These are phyloP conservation scores for Penicillium glabrum DNA, from an alignment of 2,329 filamentous ascomycete species.

Conservation along the genomic window DNA sequence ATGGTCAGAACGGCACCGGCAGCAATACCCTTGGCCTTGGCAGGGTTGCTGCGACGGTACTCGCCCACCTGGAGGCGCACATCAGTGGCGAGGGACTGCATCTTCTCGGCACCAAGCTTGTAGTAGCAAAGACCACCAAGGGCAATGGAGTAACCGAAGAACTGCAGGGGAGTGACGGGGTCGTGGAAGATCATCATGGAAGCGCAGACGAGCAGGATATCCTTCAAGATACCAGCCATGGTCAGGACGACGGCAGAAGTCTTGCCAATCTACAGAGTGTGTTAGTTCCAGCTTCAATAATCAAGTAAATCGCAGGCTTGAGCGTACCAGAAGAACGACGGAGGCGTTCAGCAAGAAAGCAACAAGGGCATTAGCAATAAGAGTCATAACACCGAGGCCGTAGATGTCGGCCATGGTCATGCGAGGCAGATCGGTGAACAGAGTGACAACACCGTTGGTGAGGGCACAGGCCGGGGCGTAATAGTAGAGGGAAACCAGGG, in stretches of 20 bases:
- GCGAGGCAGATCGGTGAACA: constrained; percentile 62
- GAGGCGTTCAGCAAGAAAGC: constrained; percentile 78
- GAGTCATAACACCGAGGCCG: constrained; percentile 61
- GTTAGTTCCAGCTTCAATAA: neutral
- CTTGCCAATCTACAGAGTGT: constrained; percentile 67
- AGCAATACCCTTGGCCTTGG: constrained; percentile 19
- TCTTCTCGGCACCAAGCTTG: constrained; percentile 59
- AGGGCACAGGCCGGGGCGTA: constrained; percentile 77
- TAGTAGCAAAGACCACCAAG: constrained; percentile 63
- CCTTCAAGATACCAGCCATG: constrained; percentile 78
- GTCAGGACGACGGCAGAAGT: constrained; percentile 81
- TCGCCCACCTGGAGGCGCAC: constrained; percentile 37
- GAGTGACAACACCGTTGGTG: constrained; percentile 70
- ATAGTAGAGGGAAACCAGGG: constrained; percentile 83
- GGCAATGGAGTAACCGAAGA: constrained; percentile 72
- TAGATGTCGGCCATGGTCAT: constrained; percentile 74
- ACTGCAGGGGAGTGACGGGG: constrained; percentile 66
- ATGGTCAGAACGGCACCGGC: constrained; percentile 17
- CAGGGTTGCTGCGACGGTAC: constrained; percentile 26
- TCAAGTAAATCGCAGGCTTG: neutral
- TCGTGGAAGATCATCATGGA: constrained; percentile 76
- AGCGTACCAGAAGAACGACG: constrained; percentile 73
- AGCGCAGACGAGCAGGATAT: constrained; percentile 72
- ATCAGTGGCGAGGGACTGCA: constrained; percentile 53
- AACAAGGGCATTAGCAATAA: constrained; percentile 69